A percentile compares a stretch with the other conserved stretches of the same genome.
Conservation (phyloP, 2,329 filamentous ascomycete species). For the Epichloe gansuensis region DNA sequence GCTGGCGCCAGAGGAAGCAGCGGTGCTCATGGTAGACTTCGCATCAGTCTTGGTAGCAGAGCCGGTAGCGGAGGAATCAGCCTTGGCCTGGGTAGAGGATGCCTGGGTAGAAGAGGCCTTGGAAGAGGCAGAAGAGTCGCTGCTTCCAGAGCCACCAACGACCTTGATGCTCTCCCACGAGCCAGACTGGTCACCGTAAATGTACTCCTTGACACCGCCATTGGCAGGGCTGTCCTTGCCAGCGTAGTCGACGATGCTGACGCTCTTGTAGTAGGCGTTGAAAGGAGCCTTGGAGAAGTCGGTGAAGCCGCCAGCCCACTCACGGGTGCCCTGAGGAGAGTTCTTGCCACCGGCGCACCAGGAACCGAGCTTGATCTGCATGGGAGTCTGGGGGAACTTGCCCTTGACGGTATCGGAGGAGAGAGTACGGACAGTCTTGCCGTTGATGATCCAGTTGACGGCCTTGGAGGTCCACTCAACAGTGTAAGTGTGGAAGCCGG, state of each 20-base stretch:
- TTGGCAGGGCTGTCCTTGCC: conserved; percentile 22
- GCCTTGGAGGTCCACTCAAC: conserved; percentile 54
- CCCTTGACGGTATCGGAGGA: conserved; percentile 42
- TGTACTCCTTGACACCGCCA: conserved; percentile 27
- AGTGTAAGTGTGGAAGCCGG: conserved; percentile 49
- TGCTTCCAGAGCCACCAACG: conserved; percentile 58
- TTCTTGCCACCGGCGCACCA: conserved; percentile 48
- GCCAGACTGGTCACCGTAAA: conserved; percentile 28
- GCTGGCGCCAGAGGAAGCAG: conserved; percentile 7
- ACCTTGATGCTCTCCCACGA: conserved; percentile 37
- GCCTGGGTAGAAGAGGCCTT: conserved; percentile 21
- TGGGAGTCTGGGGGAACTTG: conserved; percentile 58
- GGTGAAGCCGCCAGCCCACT: conserved; percentile 50
- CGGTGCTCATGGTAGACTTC: conserved; percentile 12
- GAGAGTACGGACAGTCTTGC: conserved; percentile 46
- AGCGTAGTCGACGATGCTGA: conserved; percentile 31
- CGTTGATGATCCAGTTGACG: conserved; percentile 55
- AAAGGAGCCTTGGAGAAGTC: conserved; percentile 31
- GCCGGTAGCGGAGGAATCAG: conserved; percentile 29
- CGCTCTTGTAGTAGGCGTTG: conserved; percentile 30
- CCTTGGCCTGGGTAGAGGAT: conserved; percentile 25
- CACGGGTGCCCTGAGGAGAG: conserved; percentile 57
- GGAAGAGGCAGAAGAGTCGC: conserved; percentile 50
- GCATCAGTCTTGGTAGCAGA: conserved; percentile 4
- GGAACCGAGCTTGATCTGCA: conserved; percentile 56